These are phyloP conservation scores for Leccinum ponderosum DNA, from an alignment of 1,284 basidiomycete species.

Conservation along the genomic window DNA sequence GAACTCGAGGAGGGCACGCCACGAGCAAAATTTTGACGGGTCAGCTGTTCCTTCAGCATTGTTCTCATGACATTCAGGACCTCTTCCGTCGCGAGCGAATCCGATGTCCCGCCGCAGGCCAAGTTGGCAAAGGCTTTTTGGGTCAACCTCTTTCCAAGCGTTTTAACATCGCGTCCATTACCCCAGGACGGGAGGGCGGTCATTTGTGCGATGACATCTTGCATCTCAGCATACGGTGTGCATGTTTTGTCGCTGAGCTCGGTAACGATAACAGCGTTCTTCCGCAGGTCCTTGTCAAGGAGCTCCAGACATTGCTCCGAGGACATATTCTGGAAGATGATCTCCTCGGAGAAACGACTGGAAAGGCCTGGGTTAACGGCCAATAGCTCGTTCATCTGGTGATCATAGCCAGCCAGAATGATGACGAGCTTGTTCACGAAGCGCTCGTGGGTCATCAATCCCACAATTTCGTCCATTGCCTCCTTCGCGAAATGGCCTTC, in stretches of 20 bases:
- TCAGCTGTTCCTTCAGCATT: constrained; percentile 26
- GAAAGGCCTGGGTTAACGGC: constrained; percentile 59
- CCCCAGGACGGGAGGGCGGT: constrained; percentile 55
- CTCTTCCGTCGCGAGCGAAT: constrained; percentile 22
- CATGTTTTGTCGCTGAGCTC: constrained; percentile 40
- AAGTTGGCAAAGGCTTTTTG: constrained; percentile 31
- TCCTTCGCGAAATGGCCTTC: constrained; percentile 65
- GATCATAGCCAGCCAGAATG: constrained; percentile 66
- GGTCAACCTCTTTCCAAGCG: constrained; percentile 49
- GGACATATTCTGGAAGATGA: constrained; percentile 53
- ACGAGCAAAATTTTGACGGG: constrained; percentile 10
- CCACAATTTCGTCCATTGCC: constrained; percentile 67
- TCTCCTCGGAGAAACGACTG: constrained; percentile 65
- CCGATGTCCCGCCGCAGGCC: constrained; percentile 17
- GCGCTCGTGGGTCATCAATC: constrained; percentile 54
- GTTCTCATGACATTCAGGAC: constrained; percentile 14
- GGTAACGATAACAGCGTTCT: constrained; percentile 39
- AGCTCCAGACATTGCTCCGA: constrained; percentile 52
- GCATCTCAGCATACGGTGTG: constrained; percentile 36
- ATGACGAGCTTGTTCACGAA: constrained; percentile 61
- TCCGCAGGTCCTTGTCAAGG: constrained; percentile 46
- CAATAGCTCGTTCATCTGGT: constrained; percentile 62
- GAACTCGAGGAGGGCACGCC: neutral
- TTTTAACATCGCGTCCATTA: constrained; percentile 62
- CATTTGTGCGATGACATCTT: constrained; percentile 40